phyloP scores from a whole-genome alignment of 2,329 filamentous ascomycete species.

The Fusarium sp. region DNA sequence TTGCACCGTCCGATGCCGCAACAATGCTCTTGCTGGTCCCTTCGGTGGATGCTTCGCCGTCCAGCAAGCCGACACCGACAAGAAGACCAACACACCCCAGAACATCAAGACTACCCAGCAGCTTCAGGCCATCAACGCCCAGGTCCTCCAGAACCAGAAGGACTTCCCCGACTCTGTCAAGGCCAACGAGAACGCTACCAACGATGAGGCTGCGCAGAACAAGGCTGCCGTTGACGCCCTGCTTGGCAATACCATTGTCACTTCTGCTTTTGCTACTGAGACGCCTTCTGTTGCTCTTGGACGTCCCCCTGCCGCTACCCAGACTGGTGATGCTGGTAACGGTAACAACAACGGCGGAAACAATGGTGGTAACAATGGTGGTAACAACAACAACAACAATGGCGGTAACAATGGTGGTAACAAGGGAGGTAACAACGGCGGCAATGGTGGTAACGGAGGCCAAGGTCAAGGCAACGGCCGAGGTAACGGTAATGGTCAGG shows the following conservation, averaged over 20 bases:
- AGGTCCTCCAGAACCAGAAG: slow-evolving; percentile 63
- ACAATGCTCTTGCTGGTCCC: slow-evolving; percentile 67
- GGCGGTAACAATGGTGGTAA: slow-evolving; percentile 9
- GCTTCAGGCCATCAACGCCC: slow-evolving; percentile 58
- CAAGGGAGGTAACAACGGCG: background rate
- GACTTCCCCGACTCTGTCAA: slow-evolving; percentile 59
- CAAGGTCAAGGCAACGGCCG: background rate
- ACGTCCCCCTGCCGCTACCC: slow-evolving; percentile 7
- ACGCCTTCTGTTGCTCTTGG: slow-evolving; percentile 49
- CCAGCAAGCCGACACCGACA: slow-evolving; percentile 62
- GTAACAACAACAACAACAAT: background rate
- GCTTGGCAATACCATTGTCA: slow-evolving; percentile 48
- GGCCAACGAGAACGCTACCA: slow-evolving; percentile 59
- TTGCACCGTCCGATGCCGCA: slow-evolving; percentile 70
- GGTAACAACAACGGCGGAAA: slow-evolving; percentile 14
- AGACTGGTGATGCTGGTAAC: slow-evolving; percentile 9
- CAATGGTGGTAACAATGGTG: background rate
- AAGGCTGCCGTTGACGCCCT: slow-evolving; percentile 56
- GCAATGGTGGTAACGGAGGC: slow-evolving; percentile 1
- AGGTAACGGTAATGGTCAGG: background rate
- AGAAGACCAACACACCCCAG: slow-evolving; percentile 58
- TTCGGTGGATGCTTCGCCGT: slow-evolving; percentile 71
- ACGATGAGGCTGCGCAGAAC: slow-evolving; percentile 45
- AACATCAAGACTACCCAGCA: slow-evolving; percentile 61
- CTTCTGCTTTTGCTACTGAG: slow-evolving; percentile 49